Base-by-base conservation (phyloP, 2,329 filamentous ascomycete genomes). In the Juglanconis juglandina region DNA sequence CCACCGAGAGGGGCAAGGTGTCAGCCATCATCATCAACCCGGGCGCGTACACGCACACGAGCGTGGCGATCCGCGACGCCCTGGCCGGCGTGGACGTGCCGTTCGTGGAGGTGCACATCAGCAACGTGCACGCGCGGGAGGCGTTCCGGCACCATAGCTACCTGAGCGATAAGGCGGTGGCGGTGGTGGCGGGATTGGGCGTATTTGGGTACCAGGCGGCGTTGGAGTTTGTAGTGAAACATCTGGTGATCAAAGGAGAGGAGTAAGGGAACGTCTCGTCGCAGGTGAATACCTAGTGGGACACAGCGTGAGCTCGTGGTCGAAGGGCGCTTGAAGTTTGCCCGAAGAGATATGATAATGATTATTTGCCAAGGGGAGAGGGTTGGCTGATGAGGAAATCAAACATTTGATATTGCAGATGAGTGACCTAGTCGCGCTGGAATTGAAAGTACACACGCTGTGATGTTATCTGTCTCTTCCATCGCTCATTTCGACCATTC, bases 31-130 rank as follows among this genome's bases (percentile, higher is more conserved):
- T 93, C 68, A 91, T 93, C 76, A 93, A 93, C 74, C 86, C 89
- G 0, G 90, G 85, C 2, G 90, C 83, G 0, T 86, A 87, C 67
- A 92, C 90, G 1, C 90, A 94, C 72, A 92, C 89, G 0, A 89
- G 85, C 68, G 87, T 93, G 1, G 88, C 87, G 0, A 79, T 93
- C 60, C 79, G 90, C n/a, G 90, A 93, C 71, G 89, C 90, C 0
- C 74, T 93, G 33, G 71, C 87, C 0, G 88, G 85, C 4, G 86
- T 91, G 0, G 79, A 78, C 6, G 85, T 92, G 30, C 90, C 89
- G 0, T 93, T 92, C 67, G 78, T 93, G 51, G 90, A 94, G 75
- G 73, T 92, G n/a, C 90, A 93, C 71, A 81, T 92, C 39, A 87
- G 80, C 58, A 93, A 93, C 71, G 83, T 92, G 2, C 89, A 93